Percentiles rank a stretch among this genome's conserved stretches.
phyloP scores from a whole-genome alignment of 1,284 basidiomycete species.

The Puccinia horiana region DNA sequence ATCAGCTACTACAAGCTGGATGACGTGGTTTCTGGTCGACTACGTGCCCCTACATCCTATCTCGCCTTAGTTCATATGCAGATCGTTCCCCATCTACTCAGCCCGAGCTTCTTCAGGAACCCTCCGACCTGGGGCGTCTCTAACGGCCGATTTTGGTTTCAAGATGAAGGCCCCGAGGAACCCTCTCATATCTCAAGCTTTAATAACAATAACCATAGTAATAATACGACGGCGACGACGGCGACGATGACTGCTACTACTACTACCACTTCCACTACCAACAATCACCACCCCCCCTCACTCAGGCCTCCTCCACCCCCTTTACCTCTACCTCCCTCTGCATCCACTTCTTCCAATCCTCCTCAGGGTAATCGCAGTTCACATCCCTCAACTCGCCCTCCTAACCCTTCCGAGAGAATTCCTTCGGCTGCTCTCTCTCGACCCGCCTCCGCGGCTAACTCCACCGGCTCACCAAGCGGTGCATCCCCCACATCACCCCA shows the following conservation, averaged over 20 bases:
- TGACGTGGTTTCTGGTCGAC: constrained; percentile 33
- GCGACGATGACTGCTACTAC: background rate
- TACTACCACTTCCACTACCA: background rate
- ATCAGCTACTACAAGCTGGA: constrained; percentile 48
- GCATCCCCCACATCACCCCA: constrained; percentile 27
- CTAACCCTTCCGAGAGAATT: constrained; percentile 15
- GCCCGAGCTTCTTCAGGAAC: constrained; percentile 22
- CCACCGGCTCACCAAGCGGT: constrained; percentile 24
- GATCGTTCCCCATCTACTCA: constrained; percentile 13
- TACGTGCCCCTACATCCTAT: constrained; percentile 35
- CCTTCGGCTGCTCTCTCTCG: constrained; percentile 5
- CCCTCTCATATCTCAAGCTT: too few species aligned
- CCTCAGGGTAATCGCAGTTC: background rate
- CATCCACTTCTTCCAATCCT: constrained; percentile 21
- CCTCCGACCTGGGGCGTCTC: constrained; percentile 5
- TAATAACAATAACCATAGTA: too few species aligned
- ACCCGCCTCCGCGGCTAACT: constrained; percentile 16
- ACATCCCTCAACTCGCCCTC: constrained; percentile 5
- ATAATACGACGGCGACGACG: too few species aligned
- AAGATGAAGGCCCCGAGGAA: constrained; percentile 39
- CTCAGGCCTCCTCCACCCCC: background rate
- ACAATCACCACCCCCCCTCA: background rate
- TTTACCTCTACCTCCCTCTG: background rate
- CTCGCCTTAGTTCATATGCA: background rate
- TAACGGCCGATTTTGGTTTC: constrained; percentile 13